phyloP scores from a whole-genome alignment of 257 asterid genomes.

The Euphrasia confusa region DNA sequence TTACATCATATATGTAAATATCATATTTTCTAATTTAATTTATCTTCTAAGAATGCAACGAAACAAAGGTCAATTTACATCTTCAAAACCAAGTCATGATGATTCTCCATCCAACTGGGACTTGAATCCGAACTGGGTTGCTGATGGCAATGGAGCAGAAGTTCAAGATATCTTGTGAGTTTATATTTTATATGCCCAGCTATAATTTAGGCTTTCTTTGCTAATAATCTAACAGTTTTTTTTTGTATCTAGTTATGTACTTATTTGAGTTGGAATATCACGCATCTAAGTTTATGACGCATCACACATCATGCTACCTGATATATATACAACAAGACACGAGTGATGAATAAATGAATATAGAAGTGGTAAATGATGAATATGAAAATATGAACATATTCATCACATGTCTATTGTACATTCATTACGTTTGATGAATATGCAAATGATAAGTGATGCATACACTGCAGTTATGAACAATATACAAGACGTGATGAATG shows the following conservation, averaged over 20 bases:
- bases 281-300: no score
- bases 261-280: not conserved
- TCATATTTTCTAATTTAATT: constrained; percentile 3
- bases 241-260: not conserved
- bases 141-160: constrained; percentile 44
- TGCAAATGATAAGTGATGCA: no score
- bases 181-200: constrained; percentile 10
- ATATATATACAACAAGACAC: no score
- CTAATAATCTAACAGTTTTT: constrained; percentile 2
- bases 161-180: constrained; percentile 56
- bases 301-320: no score
- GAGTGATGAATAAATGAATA: no score
- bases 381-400: no score
- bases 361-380: no score
- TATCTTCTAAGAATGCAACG: constrained; percentile 59
- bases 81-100: constrained; percentile 53
- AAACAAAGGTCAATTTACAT: constrained; percentile 72
- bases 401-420: no score
- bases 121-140: constrained; percentile 50
- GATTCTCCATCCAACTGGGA: constrained; percentile 71
- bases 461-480: no score
- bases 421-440: no score
- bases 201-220: constrained; percentile 2
- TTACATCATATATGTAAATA: constrained; percentile 1
- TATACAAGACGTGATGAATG: no score